Evolutionary conservation across 176 grass and related monocot genomes (phyloP), one percentile per base, ranked within the genome.

Genomic region (Aegilops tauschii): DNA sequence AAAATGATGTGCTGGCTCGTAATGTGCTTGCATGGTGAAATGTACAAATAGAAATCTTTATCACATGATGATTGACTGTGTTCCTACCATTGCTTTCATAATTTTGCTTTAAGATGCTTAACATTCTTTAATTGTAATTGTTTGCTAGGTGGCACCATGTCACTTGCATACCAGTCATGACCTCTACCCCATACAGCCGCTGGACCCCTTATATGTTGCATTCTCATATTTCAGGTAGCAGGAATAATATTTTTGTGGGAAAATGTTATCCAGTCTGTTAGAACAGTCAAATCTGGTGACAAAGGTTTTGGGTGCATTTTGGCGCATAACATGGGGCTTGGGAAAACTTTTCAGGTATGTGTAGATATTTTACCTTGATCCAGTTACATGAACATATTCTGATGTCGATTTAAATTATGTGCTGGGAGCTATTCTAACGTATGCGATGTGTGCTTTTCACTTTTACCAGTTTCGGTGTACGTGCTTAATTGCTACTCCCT

Each of bases 191-290:
- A 27, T 61, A 80, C 42, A 28, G 62, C 27, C 35, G 37, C 36
- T 50, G 50, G 21, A 49, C 21, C 7, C 12, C 21, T 73, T 64
- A 39, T 80, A 66, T 80, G 59, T 32, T 31, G 58, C 68, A 73
- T 84, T 84, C 14, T 88, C 29, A 69, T 83, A 73, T 83, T 87
- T 56, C 79, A 98, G 97, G 86, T 94, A 82, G 45, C 87, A 70
- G 97, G 97, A 69, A 94, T 98, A 98, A 87, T 85, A 83, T 98
- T 98, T 84, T 90, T 98, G 92, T 98, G 97, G 97, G 97, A 98
- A 87, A 98, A 98, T 88, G 78, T 96, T 68, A 94, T 98, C 52
- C 97, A 98, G 70, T 98, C 94, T 80, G 92, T 93, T 50, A 96
- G 91, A 88, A 96, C 91, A 84, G 88, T 93, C 62, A 94, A 91